These are phyloP conservation scores for Pyrenophora graminea DNA, from an alignment of 2,329 filamentous ascomycete genomes.

Conservation along the genomic window DNA sequence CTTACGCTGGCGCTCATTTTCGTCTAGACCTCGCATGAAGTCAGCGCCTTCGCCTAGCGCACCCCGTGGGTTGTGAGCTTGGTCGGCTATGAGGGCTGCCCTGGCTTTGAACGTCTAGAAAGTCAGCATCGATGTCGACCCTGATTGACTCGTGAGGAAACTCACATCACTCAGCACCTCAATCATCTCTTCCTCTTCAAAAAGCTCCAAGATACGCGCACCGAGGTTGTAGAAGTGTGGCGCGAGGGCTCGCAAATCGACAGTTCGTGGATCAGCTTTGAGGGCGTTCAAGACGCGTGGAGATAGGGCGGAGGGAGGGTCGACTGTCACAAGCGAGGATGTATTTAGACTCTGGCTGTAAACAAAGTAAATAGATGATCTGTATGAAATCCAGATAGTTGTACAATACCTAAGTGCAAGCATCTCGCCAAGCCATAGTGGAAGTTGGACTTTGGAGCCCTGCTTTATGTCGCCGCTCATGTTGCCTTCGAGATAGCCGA, in stretches of 20 bases:
- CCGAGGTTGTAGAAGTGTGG: slow-evolving; percentile 88
- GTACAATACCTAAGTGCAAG: slow-evolving; percentile 68
- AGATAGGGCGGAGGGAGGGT: slow-evolving; percentile 77
- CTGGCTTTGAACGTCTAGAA: slow-evolving; percentile 75
- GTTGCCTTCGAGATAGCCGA: slow-evolving; percentile 89
- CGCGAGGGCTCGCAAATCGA: slow-evolving; percentile 80
- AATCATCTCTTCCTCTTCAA: slow-evolving; percentile 82
- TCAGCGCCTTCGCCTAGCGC: slow-evolving; percentile 70
- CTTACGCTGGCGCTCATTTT: slow-evolving; percentile 76
- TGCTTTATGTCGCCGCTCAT: slow-evolving; percentile 72
- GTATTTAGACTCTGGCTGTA: slow-evolving; percentile 41
- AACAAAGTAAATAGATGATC: slow-evolving; percentile 11
- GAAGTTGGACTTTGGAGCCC: slow-evolving; percentile 79
- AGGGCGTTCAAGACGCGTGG: slow-evolving; percentile 84
- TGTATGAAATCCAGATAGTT: neutral
- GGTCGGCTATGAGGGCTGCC: slow-evolving; percentile 81
- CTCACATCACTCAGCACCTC: slow-evolving; percentile 58
- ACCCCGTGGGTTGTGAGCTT: slow-evolving; percentile 82
- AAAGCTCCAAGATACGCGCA: slow-evolving; percentile 83
- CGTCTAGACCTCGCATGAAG: slow-evolving; percentile 85
- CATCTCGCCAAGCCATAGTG: slow-evolving; percentile 94
- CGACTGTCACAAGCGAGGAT: slow-evolving; percentile 65
- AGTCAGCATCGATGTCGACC: slow-evolving; percentile 1
- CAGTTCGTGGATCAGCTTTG: slow-evolving; percentile 84
- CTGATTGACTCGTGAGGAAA: neutral